Evolutionary conservation across 139 green algal genomes (phyloP).

Genomic region (Chlamydomonas incerta): DNA sequence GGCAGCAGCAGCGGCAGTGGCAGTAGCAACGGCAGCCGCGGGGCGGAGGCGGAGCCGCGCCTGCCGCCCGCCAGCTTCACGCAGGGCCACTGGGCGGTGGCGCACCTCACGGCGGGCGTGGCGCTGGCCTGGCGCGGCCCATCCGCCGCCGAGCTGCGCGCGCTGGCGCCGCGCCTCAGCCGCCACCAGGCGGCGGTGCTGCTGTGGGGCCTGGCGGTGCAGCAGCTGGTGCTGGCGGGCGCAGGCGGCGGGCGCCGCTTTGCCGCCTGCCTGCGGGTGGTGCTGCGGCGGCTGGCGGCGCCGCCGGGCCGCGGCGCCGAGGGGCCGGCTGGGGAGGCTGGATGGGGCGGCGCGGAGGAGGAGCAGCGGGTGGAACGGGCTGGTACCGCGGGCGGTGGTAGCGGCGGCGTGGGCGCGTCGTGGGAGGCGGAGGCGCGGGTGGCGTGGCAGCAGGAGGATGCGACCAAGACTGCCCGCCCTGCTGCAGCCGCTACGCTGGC

Average conservation of each 20-base stretch:
- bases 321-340: no score
- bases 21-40: no score
- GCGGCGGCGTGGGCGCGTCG: no score
- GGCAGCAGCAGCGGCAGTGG: no score
- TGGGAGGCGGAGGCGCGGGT: no score
- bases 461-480: no score
- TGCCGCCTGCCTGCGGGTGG: neutral
- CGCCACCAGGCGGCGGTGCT: constrained; percentile 28
- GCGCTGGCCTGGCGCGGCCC: constrained; percentile 16
- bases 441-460: no score
- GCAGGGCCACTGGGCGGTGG: constrained; percentile 24
- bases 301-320: neutral
- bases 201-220: constrained; percentile 28
- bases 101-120: constrained; percentile 25
- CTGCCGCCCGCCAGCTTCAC: constrained; percentile 35
- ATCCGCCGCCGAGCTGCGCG: neutral
- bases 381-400: no score
- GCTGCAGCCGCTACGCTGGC: no score
- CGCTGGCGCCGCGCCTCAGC: neutral
- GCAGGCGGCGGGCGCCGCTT: neutral
- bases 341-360: no score
- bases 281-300: neutral
- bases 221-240: constrained; percentile 28
- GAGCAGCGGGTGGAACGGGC: no score
- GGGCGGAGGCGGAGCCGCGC: neutral